Base-by-base conservation (phyloP, 495 filamentous ascomycete genomes). In the Podospora pseudoanserina region DNA sequence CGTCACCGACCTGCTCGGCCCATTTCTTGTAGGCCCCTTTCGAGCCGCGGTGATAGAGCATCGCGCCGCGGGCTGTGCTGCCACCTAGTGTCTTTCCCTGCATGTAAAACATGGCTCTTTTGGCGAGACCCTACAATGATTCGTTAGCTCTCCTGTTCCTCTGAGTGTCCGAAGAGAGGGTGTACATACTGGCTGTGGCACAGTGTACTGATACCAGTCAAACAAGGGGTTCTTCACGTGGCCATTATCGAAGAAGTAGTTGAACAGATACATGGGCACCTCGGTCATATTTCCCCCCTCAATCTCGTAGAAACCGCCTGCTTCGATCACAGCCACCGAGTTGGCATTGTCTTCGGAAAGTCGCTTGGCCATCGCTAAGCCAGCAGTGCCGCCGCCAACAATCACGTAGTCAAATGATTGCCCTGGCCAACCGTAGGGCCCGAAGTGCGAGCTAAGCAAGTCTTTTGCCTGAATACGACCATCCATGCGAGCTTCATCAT, bases 341-440 rank as follows among this genome's bases (percentile, higher is more conserved):
- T 66, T 58, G 9, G 11, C 18, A 1, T 54, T 11, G n/a, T 74
- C 64, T 0, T 80, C 80, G 3, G 83, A 80, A 4, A 88, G 74
- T 13, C 87, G 77, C 1, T 77, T 78, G 4, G 85, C 86, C 2
- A 88, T 68, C 1, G 79, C 73, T 6, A 81, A 74, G 1, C 86
- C 87, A 0, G 82, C 82, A 0, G 78, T 88, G 3, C 87, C 87
- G 34, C 86, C 86, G 9, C 87, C 87, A 1, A 88, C 80, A 5
- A 88, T 77, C 9, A 64, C 20, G 54, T 66, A 59, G 60, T 67
- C 65, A 3, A 18, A 60, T 23, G 57, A 20, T 60, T 15, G 57
- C 57, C 9, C 23, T 60, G 57, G 15, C 18, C 9, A 13, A 13
- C 18, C 15, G 57, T 13, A 60, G 15, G 16, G 23, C 23, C 57